Evolutionary conservation across 257 asterid species (phyloP).

Genomic region (Penstemon eatonii): DNA sequence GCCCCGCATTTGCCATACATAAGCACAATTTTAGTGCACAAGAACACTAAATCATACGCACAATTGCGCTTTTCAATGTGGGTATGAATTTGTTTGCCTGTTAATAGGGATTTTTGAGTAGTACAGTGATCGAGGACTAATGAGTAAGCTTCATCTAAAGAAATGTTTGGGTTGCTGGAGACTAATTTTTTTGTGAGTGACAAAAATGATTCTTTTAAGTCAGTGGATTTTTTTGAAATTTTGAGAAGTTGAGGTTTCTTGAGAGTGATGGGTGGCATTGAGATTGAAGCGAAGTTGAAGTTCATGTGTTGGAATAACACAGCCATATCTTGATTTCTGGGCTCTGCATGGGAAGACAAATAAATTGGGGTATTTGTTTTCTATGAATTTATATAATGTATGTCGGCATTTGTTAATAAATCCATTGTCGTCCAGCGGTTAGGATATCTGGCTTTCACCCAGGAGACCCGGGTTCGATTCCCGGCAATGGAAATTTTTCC

Average conservation of each 20-base stretch:
- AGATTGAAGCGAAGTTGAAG: conserved; percentile 30
- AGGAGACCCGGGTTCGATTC: conserved; percentile 80
- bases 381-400: too few relatives aligned
- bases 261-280: conserved; percentile 29
- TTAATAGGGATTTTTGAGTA: conserved; percentile 31
- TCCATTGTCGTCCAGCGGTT: conserved; percentile 88
- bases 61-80: conserved; percentile 43
- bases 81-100: conserved; percentile 70
- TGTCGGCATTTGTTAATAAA: neutral
- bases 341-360: conserved; percentile 13
- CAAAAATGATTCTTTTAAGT: conserved; percentile 37
- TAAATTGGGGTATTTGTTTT: too few relatives aligned
- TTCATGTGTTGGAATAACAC: conserved; percentile 33
- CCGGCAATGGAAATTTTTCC: conserved; percentile 10
- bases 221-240: conserved; percentile 28
- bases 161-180: conserved; percentile 24
- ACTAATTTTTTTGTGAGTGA: conserved; percentile 32
- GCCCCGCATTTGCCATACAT: conserved; percentile 74
- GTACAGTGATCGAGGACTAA: conserved; percentile 59
- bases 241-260: conserved; percentile 25
- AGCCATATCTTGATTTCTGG: conserved; percentile 35
- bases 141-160: conserved; percentile 56
- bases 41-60: conserved; percentile 44
- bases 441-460: conserved; percentile 99
- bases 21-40: conserved; percentile 62